Evolutionary conservation across 768 basidiomycete genomes (phyloP).

Genomic region (Russula sp.): DNA sequence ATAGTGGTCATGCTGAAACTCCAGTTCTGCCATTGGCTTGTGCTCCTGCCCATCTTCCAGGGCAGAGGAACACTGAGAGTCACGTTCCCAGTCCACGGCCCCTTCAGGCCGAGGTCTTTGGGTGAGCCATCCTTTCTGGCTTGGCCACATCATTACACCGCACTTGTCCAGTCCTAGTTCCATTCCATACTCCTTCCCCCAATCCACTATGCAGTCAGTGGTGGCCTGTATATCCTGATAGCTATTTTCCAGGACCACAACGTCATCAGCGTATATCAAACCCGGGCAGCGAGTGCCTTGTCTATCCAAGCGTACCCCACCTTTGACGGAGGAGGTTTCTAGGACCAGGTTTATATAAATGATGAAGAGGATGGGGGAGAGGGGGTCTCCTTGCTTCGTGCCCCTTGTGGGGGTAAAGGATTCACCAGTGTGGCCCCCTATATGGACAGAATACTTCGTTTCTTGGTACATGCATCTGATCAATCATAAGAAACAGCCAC

Average conservation of each 20-base stretch:
- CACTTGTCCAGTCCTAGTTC: slow-evolving; percentile 1
- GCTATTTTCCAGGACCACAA: not conserved
- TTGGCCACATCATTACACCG: not conserved
- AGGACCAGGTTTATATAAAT: slow-evolving; percentile 8
- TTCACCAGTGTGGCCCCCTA: not conserved
- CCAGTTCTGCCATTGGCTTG: too few relatives aligned
- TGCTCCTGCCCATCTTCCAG: too few relatives aligned
- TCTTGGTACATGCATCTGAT: not conserved
- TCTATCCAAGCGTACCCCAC: too few relatives aligned
- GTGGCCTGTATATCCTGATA: not conserved
- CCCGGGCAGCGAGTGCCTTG: not conserved
- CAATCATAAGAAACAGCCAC: not conserved
- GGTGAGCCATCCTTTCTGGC: too few relatives aligned
- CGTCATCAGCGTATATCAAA: not conserved
- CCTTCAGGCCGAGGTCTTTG: too few relatives aligned
- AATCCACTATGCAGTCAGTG: not conserved
- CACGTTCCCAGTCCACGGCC: too few relatives aligned
- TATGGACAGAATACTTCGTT: not conserved
- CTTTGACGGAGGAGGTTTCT: too few relatives aligned
- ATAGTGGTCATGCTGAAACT: not conserved
- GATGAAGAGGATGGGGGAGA: slow-evolving; percentile 19
- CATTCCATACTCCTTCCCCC: not conserved
- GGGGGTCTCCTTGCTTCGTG: slow-evolving; percentile 16
- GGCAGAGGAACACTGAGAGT: too few relatives aligned
- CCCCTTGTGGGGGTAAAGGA: slow-evolving; percentile 8